Percentiles rank a stretch among this genome's conserved stretches.
Evolutionary conservation across 1,284 basidiomycete genomes (phyloP).

Genomic region (Pseudozyma pruni): DNA sequence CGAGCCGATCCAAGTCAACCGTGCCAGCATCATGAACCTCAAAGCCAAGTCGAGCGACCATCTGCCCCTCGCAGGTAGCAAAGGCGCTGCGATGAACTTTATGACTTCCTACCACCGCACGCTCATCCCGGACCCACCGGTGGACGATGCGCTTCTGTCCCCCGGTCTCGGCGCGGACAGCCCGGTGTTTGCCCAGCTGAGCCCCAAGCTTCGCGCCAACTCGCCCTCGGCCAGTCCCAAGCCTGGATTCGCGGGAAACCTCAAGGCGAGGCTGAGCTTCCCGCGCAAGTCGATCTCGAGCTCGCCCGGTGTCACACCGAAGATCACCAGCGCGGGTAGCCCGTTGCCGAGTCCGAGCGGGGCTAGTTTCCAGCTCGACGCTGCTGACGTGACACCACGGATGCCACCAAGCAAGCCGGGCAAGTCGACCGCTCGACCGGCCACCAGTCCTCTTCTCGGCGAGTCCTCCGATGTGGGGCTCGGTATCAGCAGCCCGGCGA

Average conservation of each 20-base stretch:
- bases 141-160: constrained; percentile 28
- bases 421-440: constrained; percentile 16
- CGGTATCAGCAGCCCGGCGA: constrained; percentile 36
- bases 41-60: constrained; percentile 40
- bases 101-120: constrained; percentile 44
- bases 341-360: constrained; percentile 31
- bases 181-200: constrained; percentile 40
- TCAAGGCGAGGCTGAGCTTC: constrained; percentile 40
- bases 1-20: constrained; percentile 30
- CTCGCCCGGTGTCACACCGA: constrained; percentile 32
- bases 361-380: constrained; percentile 1
- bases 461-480: constrained; percentile 15
- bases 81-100: constrained; percentile 36
- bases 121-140: constrained; percentile 38
- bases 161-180: constrained; percentile 41
- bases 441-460: constrained; percentile 28
- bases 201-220: constrained; percentile 25
- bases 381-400: constrained; percentile 22
- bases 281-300: constrained; percentile 43
- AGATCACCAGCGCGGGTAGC: constrained; percentile 27
- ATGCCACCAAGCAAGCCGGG: constrained; percentile 6
- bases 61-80: constrained; percentile 20
- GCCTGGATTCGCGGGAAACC: constrained; percentile 31
- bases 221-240: constrained; percentile 36
- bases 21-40: constrained; percentile 20